Evolutionary conservation across 2,329 filamentous ascomycete species (phyloP).

Genomic region (Talaromyces albobiverticillius): DNA sequence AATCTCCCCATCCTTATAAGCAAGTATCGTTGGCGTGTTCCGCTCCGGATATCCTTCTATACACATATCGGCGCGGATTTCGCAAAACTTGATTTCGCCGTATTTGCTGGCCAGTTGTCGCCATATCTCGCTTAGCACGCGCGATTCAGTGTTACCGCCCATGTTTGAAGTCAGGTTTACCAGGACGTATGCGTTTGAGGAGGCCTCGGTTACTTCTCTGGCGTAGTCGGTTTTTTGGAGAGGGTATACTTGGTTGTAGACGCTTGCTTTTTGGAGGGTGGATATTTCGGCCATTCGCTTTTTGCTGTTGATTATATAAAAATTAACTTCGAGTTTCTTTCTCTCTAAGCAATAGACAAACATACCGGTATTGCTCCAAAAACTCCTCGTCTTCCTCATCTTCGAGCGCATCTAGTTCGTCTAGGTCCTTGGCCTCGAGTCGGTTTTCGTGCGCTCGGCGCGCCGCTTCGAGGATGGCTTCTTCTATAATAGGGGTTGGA

Average conservation of each 20-base stretch:
- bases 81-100: conserved; percentile 95
- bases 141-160: conserved; percentile 80
- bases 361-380: conserved; percentile 73
- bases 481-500: conserved; percentile 92
- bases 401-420: conserved; percentile 89
- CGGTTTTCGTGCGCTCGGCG: conserved; percentile 86
- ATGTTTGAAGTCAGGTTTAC: conserved; percentile 78
- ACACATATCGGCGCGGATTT: conserved; percentile 86
- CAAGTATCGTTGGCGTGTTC: conserved; percentile 89
- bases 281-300: conserved; percentile 83
- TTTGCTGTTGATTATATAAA: conserved; percentile 50
- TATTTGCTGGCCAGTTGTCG: conserved; percentile 77
- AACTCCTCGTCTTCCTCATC: conserved; percentile 95
- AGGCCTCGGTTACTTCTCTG: conserved; percentile 87
- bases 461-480: conserved; percentile 81
- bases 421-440: conserved; percentile 88
- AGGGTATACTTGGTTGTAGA: conserved; percentile 89
- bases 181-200: conserved; percentile 63
- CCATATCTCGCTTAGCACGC: conserved; percentile 82
- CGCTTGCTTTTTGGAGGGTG: conserved; percentile 68
- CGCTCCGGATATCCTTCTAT: conserved; percentile 95
- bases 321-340: not conserved
- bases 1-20: conserved; percentile 92
- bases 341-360: not conserved
- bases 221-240: conserved; percentile 92